Percentiles rank a stretch among this genome's conserved stretches.
These are phyloP conservation scores for Trametes meyenii DNA, from an alignment of 768 basidiomycete genomes.

Conservation along the genomic window DNA sequence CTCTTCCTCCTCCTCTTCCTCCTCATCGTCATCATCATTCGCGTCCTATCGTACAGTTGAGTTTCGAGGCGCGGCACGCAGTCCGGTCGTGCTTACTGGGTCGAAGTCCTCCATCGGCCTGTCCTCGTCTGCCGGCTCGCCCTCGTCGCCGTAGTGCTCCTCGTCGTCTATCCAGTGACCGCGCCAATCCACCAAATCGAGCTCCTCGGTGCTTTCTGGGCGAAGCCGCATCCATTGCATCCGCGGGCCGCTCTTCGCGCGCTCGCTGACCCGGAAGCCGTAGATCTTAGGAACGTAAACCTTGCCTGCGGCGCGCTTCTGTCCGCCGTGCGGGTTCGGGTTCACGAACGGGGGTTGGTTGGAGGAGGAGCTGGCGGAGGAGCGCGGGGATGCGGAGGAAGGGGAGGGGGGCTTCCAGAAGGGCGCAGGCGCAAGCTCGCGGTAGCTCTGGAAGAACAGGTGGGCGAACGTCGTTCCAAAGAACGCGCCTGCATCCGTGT, in stretches of 20 bases:
- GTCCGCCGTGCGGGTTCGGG: conserved; percentile 87
- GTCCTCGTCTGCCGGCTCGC: conserved; percentile 51
- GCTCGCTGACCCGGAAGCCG: conserved; percentile 96
- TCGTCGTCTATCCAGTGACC: conserved; percentile 88
- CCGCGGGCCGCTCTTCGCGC: conserved; percentile 91
- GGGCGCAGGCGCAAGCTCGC: conserved; percentile 90
- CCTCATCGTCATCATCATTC: conserved; percentile 50
- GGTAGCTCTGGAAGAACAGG: conserved; percentile 97
- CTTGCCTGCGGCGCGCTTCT: conserved; percentile 84
- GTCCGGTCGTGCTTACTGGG: conserved; percentile 51
- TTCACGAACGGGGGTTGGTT: conserved; percentile 69
- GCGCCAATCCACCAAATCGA: conserved; percentile 89
- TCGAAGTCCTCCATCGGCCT: conserved; percentile 88
- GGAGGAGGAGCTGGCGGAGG: conserved; percentile 40
- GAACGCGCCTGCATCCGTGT: conserved; percentile 75
- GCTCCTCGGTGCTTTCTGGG: conserved; percentile 76
- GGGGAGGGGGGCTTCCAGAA: conserved; percentile 78
- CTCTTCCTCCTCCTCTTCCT: conserved; percentile 57
- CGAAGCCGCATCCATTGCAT: conserved; percentile 96
- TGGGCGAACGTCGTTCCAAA: conserved; percentile 99
- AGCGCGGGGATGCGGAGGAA: conserved; percentile 54
- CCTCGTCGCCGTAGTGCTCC: conserved; percentile 62
- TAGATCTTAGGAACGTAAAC: conserved; percentile 94
- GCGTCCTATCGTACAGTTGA: conserved; percentile 35
- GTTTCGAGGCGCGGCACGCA: background rate